Base-by-base conservation (phyloP, 176 grass and related monocot species). In the Puccinellia tenuiflora region DNA sequence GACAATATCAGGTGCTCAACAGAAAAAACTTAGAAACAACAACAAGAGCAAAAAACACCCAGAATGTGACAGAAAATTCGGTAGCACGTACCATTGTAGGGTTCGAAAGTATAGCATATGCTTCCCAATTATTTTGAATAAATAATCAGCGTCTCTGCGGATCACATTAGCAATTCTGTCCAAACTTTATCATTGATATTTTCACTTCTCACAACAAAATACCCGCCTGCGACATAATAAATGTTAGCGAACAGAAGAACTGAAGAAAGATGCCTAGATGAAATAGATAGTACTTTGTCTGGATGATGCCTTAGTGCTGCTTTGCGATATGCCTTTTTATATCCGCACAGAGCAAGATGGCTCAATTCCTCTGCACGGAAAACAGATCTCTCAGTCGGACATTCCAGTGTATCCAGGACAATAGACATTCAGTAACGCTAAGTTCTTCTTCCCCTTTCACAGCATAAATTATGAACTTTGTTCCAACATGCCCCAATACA, bases 271-370 rank as follows among this genome's bases (percentile, higher is more conserved):
- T 71, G 68, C 6, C 67, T 72, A 81, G 68, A 77, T 70, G 50
- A 30, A 85, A 31, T 76, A 28, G 21, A 51, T 67, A 72, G 35
- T 82, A 97, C 94, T 80, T 95, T 91, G 69, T 98, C 92, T 73
- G 90, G 96, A 89, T 91, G 92, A 87, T 95, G 92, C 79, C 82
- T 88, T 54, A 95, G 77, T 86, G 90, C 96, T 78, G 96, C 90
- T 93, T 93, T 95, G 80, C 87, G 86, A 67, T 95, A 98, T 71
- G 92, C 88, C 61, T 91, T 95, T 95, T 95, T 80, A 98, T 84
- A 84, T 93, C 92, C 63, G 84, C 59, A 62, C 72, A 88, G 92
- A 93, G 68, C 88, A 90, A 79, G 88, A 87, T 81, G 79, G 70
- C 57, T 95, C 89, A 57, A 95, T 89, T 79, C 92, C 90, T 81